Evolutionary conservation across 2,329 filamentous ascomycete species (phyloP), one percentile per base, ranked within the genome.

Genomic region (Cladophialophora carrionii): DNA sequence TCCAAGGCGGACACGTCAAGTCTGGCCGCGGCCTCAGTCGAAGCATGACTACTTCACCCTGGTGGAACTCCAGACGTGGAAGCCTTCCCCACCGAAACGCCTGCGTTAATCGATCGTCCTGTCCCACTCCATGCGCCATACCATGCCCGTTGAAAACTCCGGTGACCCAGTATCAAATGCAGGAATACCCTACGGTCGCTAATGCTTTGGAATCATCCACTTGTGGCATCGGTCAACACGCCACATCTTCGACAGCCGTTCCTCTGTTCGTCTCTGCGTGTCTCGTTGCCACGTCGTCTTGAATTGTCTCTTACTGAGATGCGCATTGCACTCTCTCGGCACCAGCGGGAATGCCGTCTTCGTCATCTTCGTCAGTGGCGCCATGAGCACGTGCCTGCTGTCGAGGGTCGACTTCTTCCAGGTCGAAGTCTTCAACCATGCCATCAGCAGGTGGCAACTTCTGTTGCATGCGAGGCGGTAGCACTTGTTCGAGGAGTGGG

Each of bases 391-490:
- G 84, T 61, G 85, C 84, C 74, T 86, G 84, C 37, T 82, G 78
- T 73, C 84, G 86, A 49, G 84, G 79, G 73, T 97, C 94, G 49
- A 96, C 83, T 66, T 96, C 90, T 78, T 98, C 92, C 37, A 98
- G 85, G 57, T 90, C 87, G 72, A 89, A 96, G 72, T 91, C 89
- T 75, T 99, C 95, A 22, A 90, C 90, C 92, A 98, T 97, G 34
- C 90, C 88, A 75, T 98, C 93, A 31, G 83, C 73, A 4, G 94
- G 92, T 54, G 92, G 90, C 26, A 85, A 78, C 62, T 84, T 81
- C 76, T 90, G 84, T 46, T 88, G 76, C 46, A 85, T 78, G 64
- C 87, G 89, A 1, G 90, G 80, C 1, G 94, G 94, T n/a, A 99
- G 86, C 62, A 96, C 88, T 72, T 88, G 85, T 75, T 95, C 92